These are phyloP conservation scores for Punctularia strigosozonata DNA, from an alignment of 768 basidiomycete genomes.

Conservation along the genomic window DNA sequence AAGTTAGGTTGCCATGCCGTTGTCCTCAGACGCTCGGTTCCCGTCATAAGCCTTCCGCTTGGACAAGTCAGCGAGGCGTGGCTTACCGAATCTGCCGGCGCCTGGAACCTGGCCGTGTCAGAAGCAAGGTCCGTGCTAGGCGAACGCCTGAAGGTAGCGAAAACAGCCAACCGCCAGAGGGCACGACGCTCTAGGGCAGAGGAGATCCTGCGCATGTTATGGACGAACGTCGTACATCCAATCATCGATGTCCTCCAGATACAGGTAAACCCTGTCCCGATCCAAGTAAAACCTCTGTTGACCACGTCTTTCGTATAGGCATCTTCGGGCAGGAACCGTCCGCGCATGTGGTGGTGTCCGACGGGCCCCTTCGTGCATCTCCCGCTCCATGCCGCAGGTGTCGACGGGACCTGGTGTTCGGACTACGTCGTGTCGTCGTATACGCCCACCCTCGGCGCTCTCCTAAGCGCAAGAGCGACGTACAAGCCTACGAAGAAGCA, in stretches of 20 bases:
- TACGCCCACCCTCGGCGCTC: constrained; percentile 2
- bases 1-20: too few species aligned
- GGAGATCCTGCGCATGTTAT: neutral
- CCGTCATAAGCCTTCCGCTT: too few species aligned
- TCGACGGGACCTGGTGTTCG: neutral
- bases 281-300: neutral
- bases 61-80: too few species aligned
- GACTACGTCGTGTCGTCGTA: constrained; percentile 3
- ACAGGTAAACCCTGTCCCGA: neutral
- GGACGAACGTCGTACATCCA: neutral
- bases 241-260: neutral
- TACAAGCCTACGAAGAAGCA: neutral
- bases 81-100: too few species aligned
- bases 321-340: too few species aligned
- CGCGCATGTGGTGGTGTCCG: neutral
- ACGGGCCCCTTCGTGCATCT: neutral
- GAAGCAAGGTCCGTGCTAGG: too few species aligned
- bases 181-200: too few species aligned
- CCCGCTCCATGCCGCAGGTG: neutral
- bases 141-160: too few species aligned
- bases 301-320: too few species aligned
- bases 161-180: too few species aligned
- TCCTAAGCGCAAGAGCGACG: neutral
- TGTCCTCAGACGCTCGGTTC: too few species aligned
- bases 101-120: too few species aligned